Percentiles rank a stretch among this genome's conserved stretches.
Conservation (phyloP, 495 filamentous ascomycete genomes). For the Penicillium salamii region DNA sequence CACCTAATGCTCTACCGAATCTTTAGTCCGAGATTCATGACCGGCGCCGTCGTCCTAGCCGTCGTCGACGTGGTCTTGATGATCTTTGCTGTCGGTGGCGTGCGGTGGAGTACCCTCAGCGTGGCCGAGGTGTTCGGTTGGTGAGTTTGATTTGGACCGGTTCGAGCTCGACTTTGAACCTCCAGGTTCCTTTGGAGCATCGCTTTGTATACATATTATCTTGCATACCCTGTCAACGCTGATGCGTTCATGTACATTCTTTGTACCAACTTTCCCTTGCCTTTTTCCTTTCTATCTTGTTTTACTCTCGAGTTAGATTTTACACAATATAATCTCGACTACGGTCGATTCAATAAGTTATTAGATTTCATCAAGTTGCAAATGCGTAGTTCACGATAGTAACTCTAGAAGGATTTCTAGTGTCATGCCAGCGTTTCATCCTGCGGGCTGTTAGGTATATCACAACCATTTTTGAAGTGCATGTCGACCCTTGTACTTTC, state of each 20-base stretch:
- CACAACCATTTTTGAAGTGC: no score
- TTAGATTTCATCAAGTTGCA: no score
- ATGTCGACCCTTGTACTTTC: no score
- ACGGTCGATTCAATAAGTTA: not conserved
- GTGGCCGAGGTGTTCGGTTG: constrained; percentile 90
- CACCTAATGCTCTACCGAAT: constrained; percentile 98
- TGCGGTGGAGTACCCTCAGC: constrained; percentile 69
- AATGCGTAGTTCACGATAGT: no score
- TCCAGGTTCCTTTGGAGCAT: not conserved
- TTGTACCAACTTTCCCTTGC: not conserved
- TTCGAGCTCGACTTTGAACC: no score
- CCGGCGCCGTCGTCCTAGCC: constrained; percentile 67
- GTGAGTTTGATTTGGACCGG: constrained; percentile 24
- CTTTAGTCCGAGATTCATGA: constrained; percentile 87
- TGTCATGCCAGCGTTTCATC: no score
- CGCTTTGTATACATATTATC: not conserved
- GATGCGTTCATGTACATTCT: not conserved
- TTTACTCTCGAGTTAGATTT: not conserved
- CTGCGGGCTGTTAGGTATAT: no score
- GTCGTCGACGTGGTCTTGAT: constrained; percentile 75
- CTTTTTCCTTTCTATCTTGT: not conserved
- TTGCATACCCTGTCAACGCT: not conserved
- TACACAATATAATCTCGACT: not conserved
- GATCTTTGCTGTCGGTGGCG: constrained; percentile 63
- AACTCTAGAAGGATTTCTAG: no score